phyloP scores from a whole-genome alignment of 2,329 filamentous ascomycete species.

The Escovopsis sp. region DNA sequence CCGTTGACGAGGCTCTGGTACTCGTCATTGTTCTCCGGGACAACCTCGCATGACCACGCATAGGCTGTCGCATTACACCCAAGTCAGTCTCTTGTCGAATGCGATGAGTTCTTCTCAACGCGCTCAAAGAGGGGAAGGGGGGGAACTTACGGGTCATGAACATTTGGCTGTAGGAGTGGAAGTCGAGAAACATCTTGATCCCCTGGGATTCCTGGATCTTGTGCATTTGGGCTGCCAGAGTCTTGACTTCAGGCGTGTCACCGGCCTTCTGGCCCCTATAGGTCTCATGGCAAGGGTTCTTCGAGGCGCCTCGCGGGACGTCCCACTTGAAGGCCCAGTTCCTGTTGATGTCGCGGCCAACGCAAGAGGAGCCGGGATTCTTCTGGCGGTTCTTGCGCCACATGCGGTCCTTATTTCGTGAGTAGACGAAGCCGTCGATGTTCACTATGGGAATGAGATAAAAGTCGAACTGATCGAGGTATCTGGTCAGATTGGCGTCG shows the following conservation, averaged over 20 bases:
- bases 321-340: constrained; percentile 45
- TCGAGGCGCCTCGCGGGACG: constrained; percentile 32
- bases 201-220: constrained; percentile 25
- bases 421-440: constrained; percentile 46
- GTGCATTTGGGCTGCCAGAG: constrained; percentile 24
- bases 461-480: constrained; percentile 49
- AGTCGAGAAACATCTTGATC: constrained; percentile 49
- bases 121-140: constrained; percentile 19
- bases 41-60: constrained; percentile 40
- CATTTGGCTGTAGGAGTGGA: constrained; percentile 48
- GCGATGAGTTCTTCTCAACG: not conserved
- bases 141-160: constrained; percentile 45
- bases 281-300: constrained; percentile 34
- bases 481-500: constrained; percentile 22
- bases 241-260: constrained; percentile 37
- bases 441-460: constrained; percentile 51
- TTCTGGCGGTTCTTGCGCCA: constrained; percentile 47
- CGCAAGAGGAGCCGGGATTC: constrained; percentile 24
- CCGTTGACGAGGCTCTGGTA: constrained; percentile 34
- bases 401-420: constrained; percentile 39
- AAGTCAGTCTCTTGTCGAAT: not conserved
- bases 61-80: constrained; percentile 24
- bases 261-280: constrained; percentile 29
- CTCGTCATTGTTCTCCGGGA: constrained; percentile 30
- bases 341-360: constrained; percentile 43